These are phyloP conservation scores for Vitis rupestris DNA, from an alignment of 164 flowering plant genomes.

Conservation along the genomic window DNA sequence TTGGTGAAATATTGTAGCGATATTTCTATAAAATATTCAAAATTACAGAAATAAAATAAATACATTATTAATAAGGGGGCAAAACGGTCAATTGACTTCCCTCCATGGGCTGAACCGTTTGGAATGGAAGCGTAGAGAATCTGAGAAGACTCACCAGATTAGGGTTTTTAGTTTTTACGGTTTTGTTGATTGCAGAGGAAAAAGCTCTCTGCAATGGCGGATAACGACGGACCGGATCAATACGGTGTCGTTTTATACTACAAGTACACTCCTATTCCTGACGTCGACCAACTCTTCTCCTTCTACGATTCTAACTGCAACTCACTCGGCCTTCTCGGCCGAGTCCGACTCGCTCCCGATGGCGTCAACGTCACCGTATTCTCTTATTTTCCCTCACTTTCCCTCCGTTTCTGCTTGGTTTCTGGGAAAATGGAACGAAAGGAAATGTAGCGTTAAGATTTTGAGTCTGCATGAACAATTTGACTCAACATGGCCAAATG, in stretches of 20 bases:
- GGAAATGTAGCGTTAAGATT: not conserved
- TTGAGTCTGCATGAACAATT: too few relatives aligned
- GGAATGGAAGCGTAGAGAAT: too few relatives aligned
- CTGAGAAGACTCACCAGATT: too few relatives aligned
- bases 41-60: too few relatives aligned
- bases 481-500: too few relatives aligned
- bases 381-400: not conserved
- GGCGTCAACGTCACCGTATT: conserved; percentile 96
- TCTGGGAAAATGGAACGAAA: not conserved
- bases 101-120: too few relatives aligned
- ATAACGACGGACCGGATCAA: conserved; percentile 23
- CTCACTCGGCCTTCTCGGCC: conserved; percentile 80
- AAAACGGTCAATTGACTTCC: too few relatives aligned
- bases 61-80: too few relatives aligned
- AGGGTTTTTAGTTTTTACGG: too few relatives aligned
- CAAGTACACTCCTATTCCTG: conserved; percentile 61
- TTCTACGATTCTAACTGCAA: conserved; percentile 76
- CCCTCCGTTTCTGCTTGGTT: not conserved
- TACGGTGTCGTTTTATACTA: conserved; percentile 84
- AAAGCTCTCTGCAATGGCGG: conserved; percentile 26
- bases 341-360: conserved; percentile 79
- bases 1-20: too few relatives aligned
- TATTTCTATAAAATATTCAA: too few relatives aligned
- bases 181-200: too few relatives aligned
- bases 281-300: conserved; percentile 44